Base-by-base conservation (phyloP, 2,329 filamentous ascomycete genomes). In the Fusarium sp. region DNA sequence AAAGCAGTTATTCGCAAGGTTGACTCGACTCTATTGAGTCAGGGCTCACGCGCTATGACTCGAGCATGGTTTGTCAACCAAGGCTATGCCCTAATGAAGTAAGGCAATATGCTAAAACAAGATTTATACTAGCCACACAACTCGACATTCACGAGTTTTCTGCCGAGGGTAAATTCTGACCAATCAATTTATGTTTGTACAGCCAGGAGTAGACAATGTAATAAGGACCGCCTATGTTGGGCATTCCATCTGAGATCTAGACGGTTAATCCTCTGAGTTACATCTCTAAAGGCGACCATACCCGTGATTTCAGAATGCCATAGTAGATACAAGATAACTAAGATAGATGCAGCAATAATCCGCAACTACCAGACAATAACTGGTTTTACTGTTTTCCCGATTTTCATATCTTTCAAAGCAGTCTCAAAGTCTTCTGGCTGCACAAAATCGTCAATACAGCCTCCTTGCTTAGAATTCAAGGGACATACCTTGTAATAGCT, bases 371-470 rank as follows among this genome's bases (percentile, higher is more conserved):
- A 60, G 28, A 54, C 16, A 41, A 60, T 53, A 16, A 60, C 35
- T 33, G 57, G 57, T 14, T 60, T 60, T 3, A 60, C 35, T 22
- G 57, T 53, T 54, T 54, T 60, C 2, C 57, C 57, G 7, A 7
- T 18, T 24, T 60, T 60, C 57, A 60, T 60, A 9, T 60, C 57
- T 13, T n/a, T n/a, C 10, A 60, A 13, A 11, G 57, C 57, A 28
- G 35, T 54, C 35, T 60, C 35, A 33, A 60, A 60, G 14, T 60
- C 35, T n/a, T 60, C 57, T 12, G 57, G 28, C 57, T 60, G 5
- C 6, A 54, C 11, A 20, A 10, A 9, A n/a, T 31, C 4, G 8
- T 60, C n/a, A 60, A 35, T 10, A 18, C 54, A 47, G 30, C 1
- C 5, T 26, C n/a, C 30, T 3, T 6, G 4, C 12, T 20, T 9